Evolutionary conservation across 169 alveolate genomes (phyloP).

Genomic region (Fabrea salina): DNA sequence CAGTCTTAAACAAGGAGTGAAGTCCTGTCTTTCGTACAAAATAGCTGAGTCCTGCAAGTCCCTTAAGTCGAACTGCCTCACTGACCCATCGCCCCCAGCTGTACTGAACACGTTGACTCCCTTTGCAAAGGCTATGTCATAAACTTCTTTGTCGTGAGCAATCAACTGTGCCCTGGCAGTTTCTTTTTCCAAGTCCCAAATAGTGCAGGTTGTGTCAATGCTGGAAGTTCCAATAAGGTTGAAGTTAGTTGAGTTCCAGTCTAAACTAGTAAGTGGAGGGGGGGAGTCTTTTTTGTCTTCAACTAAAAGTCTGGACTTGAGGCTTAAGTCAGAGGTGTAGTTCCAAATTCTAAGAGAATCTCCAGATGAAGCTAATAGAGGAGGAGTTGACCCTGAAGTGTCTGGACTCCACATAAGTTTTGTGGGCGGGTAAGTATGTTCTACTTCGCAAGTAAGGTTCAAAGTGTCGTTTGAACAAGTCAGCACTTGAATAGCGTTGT

Average conservation of each 20-base stretch:
- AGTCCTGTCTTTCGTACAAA: slow-evolving; percentile 72
- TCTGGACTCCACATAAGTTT: slow-evolving; percentile 82
- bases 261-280: slow-evolving; percentile 86
- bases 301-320: background rate
- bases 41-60: slow-evolving; percentile 76
- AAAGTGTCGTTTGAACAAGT: background rate
- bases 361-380: slow-evolving; percentile 70
- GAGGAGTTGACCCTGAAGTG: slow-evolving; percentile 35
- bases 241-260: slow-evolving; percentile 75
- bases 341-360: slow-evolving; percentile 51
- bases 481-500: background rate
- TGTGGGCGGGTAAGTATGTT: slow-evolving; percentile 80
- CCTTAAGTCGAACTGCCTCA: slow-evolving; percentile 80
- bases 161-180: slow-evolving; percentile 83
- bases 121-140: slow-evolving; percentile 83
- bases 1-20: slow-evolving; percentile 72
- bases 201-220: slow-evolving; percentile 90
- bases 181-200: slow-evolving; percentile 87
- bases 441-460: slow-evolving; percentile 8
- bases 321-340: background rate
- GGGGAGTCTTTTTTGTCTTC: slow-evolving; percentile 65
- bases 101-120: slow-evolving; percentile 77
- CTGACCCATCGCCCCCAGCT: slow-evolving; percentile 87
- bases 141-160: slow-evolving; percentile 92
- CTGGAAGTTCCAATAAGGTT: slow-evolving; percentile 75